Evolutionary conservation across 805 yeast species (phyloP), one percentile per base, ranked within the genome.

Genomic region (Monosporozyma siamensis): DNA sequence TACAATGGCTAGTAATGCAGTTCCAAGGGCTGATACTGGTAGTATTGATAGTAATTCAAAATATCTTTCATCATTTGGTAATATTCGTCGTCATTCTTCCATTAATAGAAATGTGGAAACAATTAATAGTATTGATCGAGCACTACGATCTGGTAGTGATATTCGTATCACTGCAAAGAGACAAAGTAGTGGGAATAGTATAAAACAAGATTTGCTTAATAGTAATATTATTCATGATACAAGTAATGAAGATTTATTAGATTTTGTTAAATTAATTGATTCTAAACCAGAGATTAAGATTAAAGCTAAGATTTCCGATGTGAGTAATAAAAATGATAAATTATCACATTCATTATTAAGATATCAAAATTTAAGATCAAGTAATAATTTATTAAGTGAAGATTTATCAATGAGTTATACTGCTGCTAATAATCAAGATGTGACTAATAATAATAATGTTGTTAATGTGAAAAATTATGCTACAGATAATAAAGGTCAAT

Each of bases 21-120:
- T 49, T 2, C 53, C 48, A 23, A 34, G 42, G 15, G 59, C 63
- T 27, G 61, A 65, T 25, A 35, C 38, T 17, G 39, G 32, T 6
- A 59, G 66, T 53, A 44, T 58, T 44, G 58, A 56, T 7, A 68
- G 69, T 21, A 67, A 80, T 0, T 81, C 84, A 2, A 70, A 78
- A 48, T 82, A 80, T 49, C 74, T 85, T 2, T 78, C 90, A 1
- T 80, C 89, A 0, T 81, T 81, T 59, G 84, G 85, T 0, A 78
- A 80, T n/a, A 65, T 84, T 39, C 70, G 81, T n/a, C 67, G 83
- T 18, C 63, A 65, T 39, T 65, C 75, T 9, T 63, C 70, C 45
- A 43, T 65, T 11, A 52, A 67, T 41, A 55, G 67, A 43, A 44
- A 35, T 22, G 27, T 26, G 5, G 48, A 47, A 12, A 18, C 21